A percentile compares a stretch with the other conserved stretches of the same genome.
These are phyloP conservation scores for Trichoderma simmonsii DNA, from an alignment of 2,329 filamentous ascomycete genomes.

Conservation along the genomic window DNA sequence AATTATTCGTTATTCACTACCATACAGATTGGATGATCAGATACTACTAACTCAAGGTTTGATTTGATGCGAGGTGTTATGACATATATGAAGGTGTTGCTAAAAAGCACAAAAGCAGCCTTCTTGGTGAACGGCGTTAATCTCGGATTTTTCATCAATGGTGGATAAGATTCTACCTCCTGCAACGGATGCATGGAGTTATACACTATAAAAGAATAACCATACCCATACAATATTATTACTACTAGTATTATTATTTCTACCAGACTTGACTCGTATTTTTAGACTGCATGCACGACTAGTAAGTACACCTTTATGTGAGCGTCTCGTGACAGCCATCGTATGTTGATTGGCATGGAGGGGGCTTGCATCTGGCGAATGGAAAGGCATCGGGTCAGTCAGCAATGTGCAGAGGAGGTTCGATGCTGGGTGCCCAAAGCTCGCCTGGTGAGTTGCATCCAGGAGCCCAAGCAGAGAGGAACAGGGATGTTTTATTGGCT, in stretches of 20 bases:
- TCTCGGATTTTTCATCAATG: neutral
- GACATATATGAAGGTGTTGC: neutral
- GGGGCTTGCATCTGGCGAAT: neutral
- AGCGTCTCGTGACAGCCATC: constrained; percentile 5
- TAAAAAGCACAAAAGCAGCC: neutral
- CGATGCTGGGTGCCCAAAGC: neutral
- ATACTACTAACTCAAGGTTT: neutral
- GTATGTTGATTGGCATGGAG: constrained; percentile 1
- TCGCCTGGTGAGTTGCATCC: neutral
- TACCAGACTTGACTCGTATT: neutral
- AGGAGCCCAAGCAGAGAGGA: neutral
- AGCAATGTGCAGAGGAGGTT: neutral
- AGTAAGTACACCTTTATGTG: neutral
- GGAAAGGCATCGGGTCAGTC: neutral
- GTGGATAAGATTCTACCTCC: neutral
- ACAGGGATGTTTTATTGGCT: neutral
- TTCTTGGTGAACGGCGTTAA: neutral
- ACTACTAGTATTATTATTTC: neutral
- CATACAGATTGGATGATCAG: constrained; percentile 5
- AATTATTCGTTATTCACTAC: neutral
- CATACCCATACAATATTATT: neutral
- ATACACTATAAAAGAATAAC: neutral
- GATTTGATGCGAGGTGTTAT: neutral
- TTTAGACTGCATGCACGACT: neutral
- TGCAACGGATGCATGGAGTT: neutral